Evolutionary conservation across 2,329 filamentous ascomycete genomes (phyloP), one percentile per base, ranked within the genome.

Genomic region (Furcasterigmium furcatum): DNA sequence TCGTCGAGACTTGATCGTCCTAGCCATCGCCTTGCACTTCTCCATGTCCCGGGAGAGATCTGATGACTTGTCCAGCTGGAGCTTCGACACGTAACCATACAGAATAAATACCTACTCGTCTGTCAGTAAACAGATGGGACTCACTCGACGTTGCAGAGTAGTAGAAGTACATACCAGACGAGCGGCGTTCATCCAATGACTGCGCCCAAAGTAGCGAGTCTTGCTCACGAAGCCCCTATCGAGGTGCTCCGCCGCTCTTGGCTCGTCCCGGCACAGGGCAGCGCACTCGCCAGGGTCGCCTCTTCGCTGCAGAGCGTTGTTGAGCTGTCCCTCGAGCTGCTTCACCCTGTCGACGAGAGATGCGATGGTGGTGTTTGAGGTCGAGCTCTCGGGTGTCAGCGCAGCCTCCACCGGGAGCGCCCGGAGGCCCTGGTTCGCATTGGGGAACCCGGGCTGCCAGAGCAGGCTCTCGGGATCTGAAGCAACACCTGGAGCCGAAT

Each of bases 121-220:
- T 6, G 34, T 40, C 21, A 16, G 20, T 40, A 16, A 19, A 21
- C 47, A n/a, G n/a, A n/a, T n/a, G n/a, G n/a, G n/a, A n/a, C n/a
- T n/a, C n/a, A n/a, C n/a, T n/a, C n/a, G n/a, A n/a, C n/a, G n/a
- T 9, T 9, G n/a, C n/a, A n/a, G n/a, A n/a, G n/a, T 45, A 45
- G 40, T 39, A 8, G 9, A 46, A 25, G 21, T n/a, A n/a, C n/a
- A n/a, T n/a, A 25, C 30, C 29, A 25, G 35, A 58, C 65, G 49
- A 14, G 66, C 56, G 4, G 65, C 63, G 38, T 72, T 70, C 59
- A 73, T 66, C 74, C 75, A 79, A 52, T 79, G 76, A 43, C 71
- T 77, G 44, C 74, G 70, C 0, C 69, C 71, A 41, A 72, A 68
- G 51, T 72, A 73, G 5, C 69, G 59, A 4, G 67, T 70, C 52